Evolutionary conservation across 495 filamentous ascomycete species (phyloP).

Genomic region (Neurospora sp.): DNA sequence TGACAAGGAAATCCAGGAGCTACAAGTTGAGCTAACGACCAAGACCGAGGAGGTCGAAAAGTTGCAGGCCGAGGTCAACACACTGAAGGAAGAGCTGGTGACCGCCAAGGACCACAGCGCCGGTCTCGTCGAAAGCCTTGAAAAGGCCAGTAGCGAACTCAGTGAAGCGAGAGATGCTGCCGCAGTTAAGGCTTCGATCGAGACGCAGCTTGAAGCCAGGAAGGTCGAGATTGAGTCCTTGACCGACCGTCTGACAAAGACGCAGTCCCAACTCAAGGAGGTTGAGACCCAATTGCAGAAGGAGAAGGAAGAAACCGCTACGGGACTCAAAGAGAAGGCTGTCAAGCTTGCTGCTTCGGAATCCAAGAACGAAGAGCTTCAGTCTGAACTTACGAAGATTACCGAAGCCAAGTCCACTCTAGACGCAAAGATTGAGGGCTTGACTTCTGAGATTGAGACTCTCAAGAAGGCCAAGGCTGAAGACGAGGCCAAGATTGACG

Average conservation of each 20-base stretch:
- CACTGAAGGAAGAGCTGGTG: constrained; percentile 28
- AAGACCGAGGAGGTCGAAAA: constrained; percentile 31
- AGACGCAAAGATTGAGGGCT: constrained; percentile 19
- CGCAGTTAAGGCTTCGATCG: constrained; percentile 40
- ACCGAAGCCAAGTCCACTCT: constrained; percentile 22
- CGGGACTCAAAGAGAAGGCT: constrained; percentile 30
- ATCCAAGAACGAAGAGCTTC: constrained; percentile 28
- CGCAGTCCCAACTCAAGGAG: constrained; percentile 40
- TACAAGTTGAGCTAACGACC: constrained; percentile 52
- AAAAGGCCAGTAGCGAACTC: constrained; percentile 49
- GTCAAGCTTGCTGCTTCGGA: constrained; percentile 15
- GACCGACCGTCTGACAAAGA: constrained; percentile 41
- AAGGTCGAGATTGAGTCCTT: constrained; percentile 37
- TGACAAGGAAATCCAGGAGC: constrained; percentile 48
- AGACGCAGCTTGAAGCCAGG: constrained; percentile 38
- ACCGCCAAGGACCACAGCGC: constrained; percentile 56
- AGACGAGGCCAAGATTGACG: constrained; percentile 21
- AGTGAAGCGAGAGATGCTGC: constrained; percentile 46
- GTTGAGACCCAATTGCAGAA: constrained; percentile 44
- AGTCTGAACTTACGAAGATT: constrained; percentile 22
- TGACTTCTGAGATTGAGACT: constrained; percentile 27
- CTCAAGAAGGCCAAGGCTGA: constrained; percentile 26
- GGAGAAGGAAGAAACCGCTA: constrained; percentile 27
- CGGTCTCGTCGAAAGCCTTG: constrained; percentile 52
- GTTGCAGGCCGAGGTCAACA: constrained; percentile 25